These are phyloP conservation scores for Lipomyces sp. DNA, from an alignment of 805 yeast genomes.

Conservation along the genomic window DNA sequence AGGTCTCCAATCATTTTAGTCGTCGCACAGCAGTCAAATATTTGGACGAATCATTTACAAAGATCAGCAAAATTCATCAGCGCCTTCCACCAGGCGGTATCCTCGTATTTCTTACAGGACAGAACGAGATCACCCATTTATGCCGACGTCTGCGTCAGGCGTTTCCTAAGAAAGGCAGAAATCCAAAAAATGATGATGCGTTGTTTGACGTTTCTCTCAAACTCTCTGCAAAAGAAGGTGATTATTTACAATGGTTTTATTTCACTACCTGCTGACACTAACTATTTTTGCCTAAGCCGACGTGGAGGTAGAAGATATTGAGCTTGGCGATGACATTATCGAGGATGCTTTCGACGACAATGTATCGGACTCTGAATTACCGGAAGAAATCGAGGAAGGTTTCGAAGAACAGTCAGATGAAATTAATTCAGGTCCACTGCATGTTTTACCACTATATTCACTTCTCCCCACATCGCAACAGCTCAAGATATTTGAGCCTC, in stretches of 20 bases:
- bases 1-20: conserved; percentile 85
- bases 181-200: conserved; percentile 42
- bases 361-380: conserved; percentile 47
- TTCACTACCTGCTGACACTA: background rate
- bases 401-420: conserved; percentile 65
- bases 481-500: conserved; percentile 84
- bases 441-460: conserved; percentile 91
- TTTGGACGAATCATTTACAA: conserved; percentile 81
- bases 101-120: conserved; percentile 89
- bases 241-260: conserved; percentile 39
- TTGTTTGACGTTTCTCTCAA: conserved; percentile 36
- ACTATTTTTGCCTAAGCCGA: conserved; percentile 18
- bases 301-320: conserved; percentile 87
- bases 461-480: conserved; percentile 93
- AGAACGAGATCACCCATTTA: conserved; percentile 80
- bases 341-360: conserved; percentile 37
- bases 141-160: conserved; percentile 71
- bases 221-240: conserved; percentile 39
- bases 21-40: conserved; percentile 77
- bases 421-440: conserved; percentile 65
- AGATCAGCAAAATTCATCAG: conserved; percentile 84
- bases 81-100: conserved; percentile 93
- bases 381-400: conserved; percentile 60
- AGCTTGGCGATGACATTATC: conserved; percentile 44
- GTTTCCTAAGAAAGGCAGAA: conserved; percentile 58